Percentiles rank a stretch among this genome's conserved stretches.
Evolutionary conservation across 2,329 filamentous ascomycete species (phyloP).

Genomic region (Piedraia hortae): DNA sequence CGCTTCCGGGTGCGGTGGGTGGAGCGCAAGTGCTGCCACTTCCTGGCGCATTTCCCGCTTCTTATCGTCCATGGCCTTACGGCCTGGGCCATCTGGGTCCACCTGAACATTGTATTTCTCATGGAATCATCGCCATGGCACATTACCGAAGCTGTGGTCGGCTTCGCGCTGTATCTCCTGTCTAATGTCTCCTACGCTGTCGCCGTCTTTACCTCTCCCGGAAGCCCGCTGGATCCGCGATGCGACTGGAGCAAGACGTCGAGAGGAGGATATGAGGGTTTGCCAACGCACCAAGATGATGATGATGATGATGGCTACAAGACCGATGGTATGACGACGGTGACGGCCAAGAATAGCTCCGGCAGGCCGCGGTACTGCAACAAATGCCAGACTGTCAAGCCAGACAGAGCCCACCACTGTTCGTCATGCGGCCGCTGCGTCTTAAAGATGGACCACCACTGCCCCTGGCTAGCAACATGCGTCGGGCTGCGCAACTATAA

Average conservation of each 20-base stretch:
- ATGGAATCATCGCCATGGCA: too few species aligned
- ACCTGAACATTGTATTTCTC: slow-evolving; percentile 29
- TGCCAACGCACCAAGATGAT: slow-evolving; percentile 41
- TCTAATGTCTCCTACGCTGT: slow-evolving; percentile 75
- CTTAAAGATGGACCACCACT: slow-evolving; percentile 98
- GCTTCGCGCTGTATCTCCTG: slow-evolving; percentile 44
- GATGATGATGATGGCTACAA: slow-evolving; percentile 35
- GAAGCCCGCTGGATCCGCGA: slow-evolving; percentile 27
- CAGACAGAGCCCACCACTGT: slow-evolving; percentile 89
- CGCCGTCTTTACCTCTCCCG: slow-evolving; percentile 79
- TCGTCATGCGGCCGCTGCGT: slow-evolving; percentile 84
- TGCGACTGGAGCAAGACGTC: slow-evolving; percentile 7
- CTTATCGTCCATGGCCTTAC: slow-evolving; percentile 68
- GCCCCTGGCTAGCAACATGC: slow-evolving; percentile 89
- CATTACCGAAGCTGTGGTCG: slow-evolving; percentile 23
- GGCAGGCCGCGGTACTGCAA: slow-evolving; percentile 81
- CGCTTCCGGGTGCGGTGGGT: slow-evolving; percentile 29
- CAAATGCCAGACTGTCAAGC: slow-evolving; percentile 85
- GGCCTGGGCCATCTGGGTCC: slow-evolving; percentile 83
- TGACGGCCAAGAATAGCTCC: slow-evolving; percentile 68
- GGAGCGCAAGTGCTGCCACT: slow-evolving; percentile 62
- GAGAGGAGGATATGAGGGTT: slow-evolving; percentile 38
- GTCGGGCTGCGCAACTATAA: slow-evolving; percentile 91
- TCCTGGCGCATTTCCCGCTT: slow-evolving; percentile 62
- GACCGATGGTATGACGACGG: slow-evolving; percentile 32